These are phyloP conservation scores for Cicer pinnatifidum DNA, from an alignment of 306 rosid genomes.

Conservation along the genomic window DNA sequence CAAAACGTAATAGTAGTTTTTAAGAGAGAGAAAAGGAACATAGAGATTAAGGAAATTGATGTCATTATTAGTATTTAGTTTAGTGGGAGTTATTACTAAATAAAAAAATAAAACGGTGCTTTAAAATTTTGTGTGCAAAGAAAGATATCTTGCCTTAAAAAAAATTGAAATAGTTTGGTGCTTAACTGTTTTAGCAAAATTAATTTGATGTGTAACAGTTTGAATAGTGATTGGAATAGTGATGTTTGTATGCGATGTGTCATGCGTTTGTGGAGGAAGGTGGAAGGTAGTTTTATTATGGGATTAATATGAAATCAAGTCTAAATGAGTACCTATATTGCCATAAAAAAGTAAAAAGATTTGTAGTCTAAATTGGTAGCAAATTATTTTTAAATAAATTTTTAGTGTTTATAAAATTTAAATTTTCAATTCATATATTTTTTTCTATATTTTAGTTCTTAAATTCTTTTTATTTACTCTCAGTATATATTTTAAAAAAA, in stretches of 20 bases:
- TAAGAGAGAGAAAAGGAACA: neutral
- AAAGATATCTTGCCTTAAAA: neutral
- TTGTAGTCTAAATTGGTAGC: too few relatives aligned
- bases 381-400: too few relatives aligned
- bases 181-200: neutral
- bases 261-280: slow-evolving; percentile 18
- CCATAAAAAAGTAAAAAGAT: too few relatives aligned
- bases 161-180: neutral
- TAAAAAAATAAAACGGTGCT: neutral
- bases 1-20: neutral
- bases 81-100: neutral
- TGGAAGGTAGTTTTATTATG: slow-evolving; percentile 6
- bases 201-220: slow-evolving; percentile 1
- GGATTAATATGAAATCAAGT: neutral
- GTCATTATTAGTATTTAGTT: neutral
- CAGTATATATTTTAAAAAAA: too few relatives aligned
- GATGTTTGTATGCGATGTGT: neutral
- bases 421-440: too few relatives aligned
- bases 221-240: neutral
- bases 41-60: neutral
- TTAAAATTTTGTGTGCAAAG: neutral
- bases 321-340: neutral
- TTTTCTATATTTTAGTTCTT: too few relatives aligned
- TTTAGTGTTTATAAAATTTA: too few relatives aligned
- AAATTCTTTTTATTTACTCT: too few relatives aligned